A percentile compares a stretch with the other conserved stretches of the same genome.
phyloP scores from a whole-genome alignment of 2,329 filamentous ascomycete genomes.

The Aspergillaceae sp. region DNA sequence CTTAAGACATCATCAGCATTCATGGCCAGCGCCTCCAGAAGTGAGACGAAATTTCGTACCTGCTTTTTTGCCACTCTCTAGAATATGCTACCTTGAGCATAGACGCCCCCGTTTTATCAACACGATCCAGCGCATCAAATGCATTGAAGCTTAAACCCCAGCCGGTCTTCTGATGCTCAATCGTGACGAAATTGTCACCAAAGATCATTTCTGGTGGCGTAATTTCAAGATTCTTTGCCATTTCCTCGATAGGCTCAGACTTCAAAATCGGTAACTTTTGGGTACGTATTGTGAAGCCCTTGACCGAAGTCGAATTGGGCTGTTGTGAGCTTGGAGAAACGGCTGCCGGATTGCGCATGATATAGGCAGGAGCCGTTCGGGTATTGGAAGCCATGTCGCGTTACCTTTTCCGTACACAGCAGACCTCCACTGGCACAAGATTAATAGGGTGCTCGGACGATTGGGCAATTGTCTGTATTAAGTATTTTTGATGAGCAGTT shows the following conservation, averaged over 20 bases:
- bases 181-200: constrained; percentile 76
- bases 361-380: constrained; percentile 3
- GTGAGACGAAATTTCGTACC: constrained; percentile 33
- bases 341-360: constrained; percentile 44
- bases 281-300: constrained; percentile 65
- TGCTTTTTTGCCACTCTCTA: constrained; percentile 69
- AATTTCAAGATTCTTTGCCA: constrained; percentile 71
- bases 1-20: constrained; percentile 33
- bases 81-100: constrained; percentile 95
- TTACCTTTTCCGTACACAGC: background rate
- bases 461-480: background rate
- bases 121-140: constrained; percentile 75
- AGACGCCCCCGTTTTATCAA: constrained; percentile 84
- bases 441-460: background rate
- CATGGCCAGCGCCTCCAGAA: no score
- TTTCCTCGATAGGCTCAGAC: constrained; percentile 75
- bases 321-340: constrained; percentile 40
- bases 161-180: constrained; percentile 63
- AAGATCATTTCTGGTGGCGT: constrained; percentile 98
- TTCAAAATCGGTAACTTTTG: constrained; percentile 94
- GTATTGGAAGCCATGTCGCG: constrained; percentile 9
- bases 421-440: background rate
- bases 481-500: background rate
- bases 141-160: constrained; percentile 79
- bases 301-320: constrained; percentile 52